Evolutionary conservation across 306 rosid species (phyloP), one percentile per base, ranked within the genome.

Genomic region (Vicia villosa): DNA sequence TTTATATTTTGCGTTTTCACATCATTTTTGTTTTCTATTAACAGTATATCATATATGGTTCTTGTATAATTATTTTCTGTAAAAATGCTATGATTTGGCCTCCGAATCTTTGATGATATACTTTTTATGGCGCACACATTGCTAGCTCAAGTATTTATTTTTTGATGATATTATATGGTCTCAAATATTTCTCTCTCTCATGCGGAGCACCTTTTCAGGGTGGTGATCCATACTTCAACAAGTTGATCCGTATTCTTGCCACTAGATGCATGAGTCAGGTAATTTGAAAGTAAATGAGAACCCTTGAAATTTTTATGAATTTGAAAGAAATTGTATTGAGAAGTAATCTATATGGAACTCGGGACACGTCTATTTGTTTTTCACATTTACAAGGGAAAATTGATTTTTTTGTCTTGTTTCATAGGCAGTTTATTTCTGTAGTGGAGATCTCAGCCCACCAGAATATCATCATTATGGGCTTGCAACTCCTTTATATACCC

Each of bases 261-360:
- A 94, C 99, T 14, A 88, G 99, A 79, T 94, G 99, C 90, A 91
- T 94, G 97, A 84, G 85, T 73, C 97, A 94, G 95, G 99, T 94
- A 83, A 86, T 72, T 66, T 80, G 57, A 79, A 69, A 43, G 34
- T 46, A 38, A 37, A 46, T 38, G 14, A 58, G 52, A 49, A 51
- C 63, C 69, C 50, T 24, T 20, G 72, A 43, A 13, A 43, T 43
- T 42, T 43, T 43, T 13, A 43, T 43, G 49, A 13, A 14, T 43
- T 43, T 43, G 16, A 43, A 43, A 42, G 46, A 42, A 42, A 12
- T 41, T 41, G n/a, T 42, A 13, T 42, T 13, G 16, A 13, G 16
- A 42, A 42, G 47, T 13, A 13, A 42, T 43, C 8, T 14, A 7
- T 43, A 14, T 43, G 49, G 49, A 12, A 43, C 49, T 43, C 2